Percentiles rank a stretch among this genome's conserved stretches.
Evolutionary conservation across 768 basidiomycete species (phyloP).

Genomic region (Coprinellus micaceus): DNA sequence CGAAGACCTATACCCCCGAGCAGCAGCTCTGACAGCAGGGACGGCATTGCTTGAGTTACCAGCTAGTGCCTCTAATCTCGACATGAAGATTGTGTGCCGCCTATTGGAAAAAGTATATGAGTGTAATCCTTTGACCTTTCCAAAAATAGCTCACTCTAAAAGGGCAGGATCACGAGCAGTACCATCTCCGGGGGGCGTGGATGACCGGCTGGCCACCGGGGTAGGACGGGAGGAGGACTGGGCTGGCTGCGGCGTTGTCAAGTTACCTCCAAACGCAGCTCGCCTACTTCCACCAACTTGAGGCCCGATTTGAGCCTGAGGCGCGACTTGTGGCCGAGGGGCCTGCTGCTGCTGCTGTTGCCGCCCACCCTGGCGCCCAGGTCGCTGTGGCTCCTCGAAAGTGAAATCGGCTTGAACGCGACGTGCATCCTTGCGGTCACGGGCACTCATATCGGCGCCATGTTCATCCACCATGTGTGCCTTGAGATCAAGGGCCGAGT

Average conservation of each 20-base stretch:
- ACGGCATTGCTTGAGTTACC: constrained; percentile 55
- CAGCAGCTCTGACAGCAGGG: constrained; percentile 66
- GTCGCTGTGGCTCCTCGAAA: constrained; percentile 41
- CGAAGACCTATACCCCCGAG: constrained; percentile 70
- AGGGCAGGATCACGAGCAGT: constrained; percentile 54
- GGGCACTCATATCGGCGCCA: constrained; percentile 65
- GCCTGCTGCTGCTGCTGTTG: constrained; percentile 44
- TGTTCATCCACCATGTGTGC: constrained; percentile 89
- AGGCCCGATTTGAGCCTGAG: constrained; percentile 13
- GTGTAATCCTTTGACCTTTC: background rate
- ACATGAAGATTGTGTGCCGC: constrained; percentile 61
- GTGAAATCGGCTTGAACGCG: constrained; percentile 72
- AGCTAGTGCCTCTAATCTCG: constrained; percentile 57
- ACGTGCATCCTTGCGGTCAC: constrained; percentile 65
- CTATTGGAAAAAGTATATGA: constrained; percentile 32
- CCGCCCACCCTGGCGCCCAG: constrained; percentile 36
- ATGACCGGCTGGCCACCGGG: constrained; percentile 29
- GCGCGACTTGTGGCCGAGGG: constrained; percentile 20
- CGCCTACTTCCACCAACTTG: constrained; percentile 39
- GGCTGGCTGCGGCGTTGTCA: constrained; percentile 36
- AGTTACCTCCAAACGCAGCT: constrained; percentile 57
- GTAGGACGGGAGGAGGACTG: constrained; percentile 25
- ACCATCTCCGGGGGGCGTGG: constrained; percentile 37
- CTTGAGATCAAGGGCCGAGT: constrained; percentile 80
- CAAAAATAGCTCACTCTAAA: constrained; percentile 51